Evolutionary conservation across 192 early-diverging fungal genomes (phyloP).

Genomic region (Entomortierella lignicola): DNA sequence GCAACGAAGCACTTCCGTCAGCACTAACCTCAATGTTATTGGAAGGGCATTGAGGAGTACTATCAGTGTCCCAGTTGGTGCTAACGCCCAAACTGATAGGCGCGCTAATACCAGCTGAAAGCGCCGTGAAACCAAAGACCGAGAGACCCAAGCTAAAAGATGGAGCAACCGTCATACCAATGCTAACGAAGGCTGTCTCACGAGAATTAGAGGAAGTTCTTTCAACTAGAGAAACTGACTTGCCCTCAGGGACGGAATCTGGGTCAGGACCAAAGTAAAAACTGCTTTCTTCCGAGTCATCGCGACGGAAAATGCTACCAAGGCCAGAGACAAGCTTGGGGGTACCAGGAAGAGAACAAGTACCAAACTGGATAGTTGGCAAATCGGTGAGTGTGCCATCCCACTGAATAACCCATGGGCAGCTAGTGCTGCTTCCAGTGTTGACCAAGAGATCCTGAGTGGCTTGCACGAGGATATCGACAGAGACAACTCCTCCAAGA

Average conservation of each 20-base stretch:
- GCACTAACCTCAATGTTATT: conserved; percentile 17
- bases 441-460: conserved; percentile 44
- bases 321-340: conserved; percentile 14
- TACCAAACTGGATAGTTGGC: conserved; percentile 41
- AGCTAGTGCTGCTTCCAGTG: conserved; percentile 25
- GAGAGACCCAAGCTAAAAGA: conserved; percentile 16
- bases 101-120: conserved; percentile 22
- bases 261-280: conserved; percentile 28
- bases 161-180: conserved; percentile 27
- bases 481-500: conserved; percentile 8
- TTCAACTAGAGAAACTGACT: neutral
- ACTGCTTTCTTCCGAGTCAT: neutral
- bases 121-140: conserved; percentile 17
- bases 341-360: conserved; percentile 32
- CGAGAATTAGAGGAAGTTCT: conserved; percentile 8
- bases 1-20: conserved; percentile 21
- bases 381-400: conserved; percentile 16
- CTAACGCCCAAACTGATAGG: conserved; percentile 26
- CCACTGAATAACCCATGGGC: conserved; percentile 49
- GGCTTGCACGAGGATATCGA: conserved; percentile 34
- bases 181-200: conserved; percentile 20
- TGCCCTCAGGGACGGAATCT: neutral
- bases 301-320: neutral
- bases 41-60: conserved; percentile 20
- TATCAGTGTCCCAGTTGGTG: conserved; percentile 37